Evolutionary conservation across 805 yeast genomes (phyloP), one percentile per base, ranked within the genome.

Genomic region (Candida methanosorbosa): DNA sequence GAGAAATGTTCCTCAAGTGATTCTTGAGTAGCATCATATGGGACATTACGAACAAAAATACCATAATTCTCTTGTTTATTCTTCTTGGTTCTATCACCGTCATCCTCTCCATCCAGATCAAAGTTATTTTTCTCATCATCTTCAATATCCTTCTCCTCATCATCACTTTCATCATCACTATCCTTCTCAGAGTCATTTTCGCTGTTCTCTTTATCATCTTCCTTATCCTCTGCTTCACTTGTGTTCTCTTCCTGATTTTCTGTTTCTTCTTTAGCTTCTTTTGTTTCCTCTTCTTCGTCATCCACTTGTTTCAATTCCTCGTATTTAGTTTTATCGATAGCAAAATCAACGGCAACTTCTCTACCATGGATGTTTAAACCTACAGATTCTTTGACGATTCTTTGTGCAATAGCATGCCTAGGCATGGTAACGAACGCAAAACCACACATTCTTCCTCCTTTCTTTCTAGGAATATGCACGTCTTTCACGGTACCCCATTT

Each of bases 341-440:
- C 97, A 57, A 81, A 81, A 69, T 84, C 96, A 17, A 92, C 97
- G 17, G 94, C 92, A 32, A 92, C 97, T 43, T 75, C 80, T 59
- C 98, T 76, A 3, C 87, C 97, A 48, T 78, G 86, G 35, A 92
- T 83, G 57, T 84, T 77, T 52, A 88, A 60, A 7, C 82, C 95
- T 34, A 66, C 70, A 17, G 78, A 66, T 23, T 71, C 86, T 47
- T 83, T 83, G 24, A 88, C 76, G 1, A 96, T 97, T 37, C 64
- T 68, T 46, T 75, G 79, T 33, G 98, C 97, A 42, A 80, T 75
- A 20, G 73, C 61, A 41, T 76, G 68, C 49, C 81, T 84, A 50
- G 76, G 76, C 95, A 92, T 82, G 1, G 92, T 81, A 9, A 92
- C 87, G 57, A 92, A 92, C 0, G 87, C 98, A 70, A 90, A 92